Conservation (phyloP, 768 basidiomycete genomes). For the Boletus sensibilis region DNA sequence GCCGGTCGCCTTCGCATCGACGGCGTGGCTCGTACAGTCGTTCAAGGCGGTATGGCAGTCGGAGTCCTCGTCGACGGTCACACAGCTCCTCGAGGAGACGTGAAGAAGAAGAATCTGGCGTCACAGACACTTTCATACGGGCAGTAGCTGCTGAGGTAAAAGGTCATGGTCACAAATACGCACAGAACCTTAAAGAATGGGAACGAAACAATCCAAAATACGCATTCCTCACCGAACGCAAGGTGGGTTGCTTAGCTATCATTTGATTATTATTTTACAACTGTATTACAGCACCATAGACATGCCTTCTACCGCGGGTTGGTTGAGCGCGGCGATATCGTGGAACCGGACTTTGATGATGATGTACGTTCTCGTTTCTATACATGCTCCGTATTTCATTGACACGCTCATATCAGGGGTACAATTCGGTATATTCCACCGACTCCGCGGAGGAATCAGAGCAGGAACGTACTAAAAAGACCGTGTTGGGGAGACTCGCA, state of each 20-base stretch:
- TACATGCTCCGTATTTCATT: background rate
- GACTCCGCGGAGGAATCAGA: constrained; percentile 96
- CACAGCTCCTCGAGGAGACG: constrained; percentile 31
- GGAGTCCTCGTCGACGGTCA: constrained; percentile 49
- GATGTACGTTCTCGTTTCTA: constrained; percentile 47
- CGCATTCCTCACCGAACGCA: constrained; percentile 62
- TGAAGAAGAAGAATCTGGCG: constrained; percentile 55
- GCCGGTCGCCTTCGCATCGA: constrained; percentile 38
- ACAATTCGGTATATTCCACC: constrained; percentile 85
- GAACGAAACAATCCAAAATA: constrained; percentile 84
- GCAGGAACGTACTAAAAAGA: constrained; percentile 76
- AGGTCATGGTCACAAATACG: constrained; percentile 76
- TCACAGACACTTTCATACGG: constrained; percentile 82
- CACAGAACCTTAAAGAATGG: constrained; percentile 66
- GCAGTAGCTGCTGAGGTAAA: constrained; percentile 85
- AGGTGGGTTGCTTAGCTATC: constrained; percentile 40
- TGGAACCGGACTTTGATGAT: constrained; percentile 77
- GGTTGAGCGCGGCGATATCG: constrained; percentile 51
- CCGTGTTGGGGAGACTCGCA: constrained; percentile 72
- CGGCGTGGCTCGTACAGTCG: constrained; percentile 50
- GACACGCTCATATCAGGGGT: constrained; percentile 52
- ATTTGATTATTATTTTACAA: constrained; percentile 3
- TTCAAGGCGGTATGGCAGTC: constrained; percentile 41
- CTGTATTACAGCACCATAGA: constrained; percentile 55
- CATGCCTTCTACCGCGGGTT: constrained; percentile 71